These are phyloP conservation scores for Vanrija sp. DNA, from an alignment of 1,284 basidiomycete species.

Conservation along the genomic window DNA sequence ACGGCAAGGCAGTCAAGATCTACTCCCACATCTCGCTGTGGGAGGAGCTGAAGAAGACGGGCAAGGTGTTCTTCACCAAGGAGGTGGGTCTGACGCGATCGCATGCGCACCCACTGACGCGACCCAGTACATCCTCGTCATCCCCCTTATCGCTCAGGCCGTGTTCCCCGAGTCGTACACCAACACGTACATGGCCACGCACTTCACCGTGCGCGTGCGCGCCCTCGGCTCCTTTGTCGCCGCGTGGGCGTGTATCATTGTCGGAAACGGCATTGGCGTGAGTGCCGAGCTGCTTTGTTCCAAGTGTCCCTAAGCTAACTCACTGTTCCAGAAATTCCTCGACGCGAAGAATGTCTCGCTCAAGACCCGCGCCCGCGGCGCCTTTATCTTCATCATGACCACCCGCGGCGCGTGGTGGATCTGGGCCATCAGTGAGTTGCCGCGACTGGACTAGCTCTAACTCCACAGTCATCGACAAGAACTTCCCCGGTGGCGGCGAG, in stretches of 20 bases:
- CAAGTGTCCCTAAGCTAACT: no score
- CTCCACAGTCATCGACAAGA: neutral
- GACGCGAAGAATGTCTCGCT: neutral
- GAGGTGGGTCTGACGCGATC: neutral
- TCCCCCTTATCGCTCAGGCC: slow-evolving; percentile 3
- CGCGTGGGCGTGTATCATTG: slow-evolving; percentile 1
- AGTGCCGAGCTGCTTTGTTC: no score
- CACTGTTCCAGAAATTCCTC: neutral
- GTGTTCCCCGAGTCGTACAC: slow-evolving; percentile 9
- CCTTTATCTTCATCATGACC: slow-evolving; percentile 4
- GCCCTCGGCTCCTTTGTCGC: slow-evolving; percentile 3
- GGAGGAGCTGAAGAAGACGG: neutral
- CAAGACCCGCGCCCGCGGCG: neutral
- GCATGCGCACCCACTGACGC: neutral
- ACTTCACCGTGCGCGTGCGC: slow-evolving; percentile 6
- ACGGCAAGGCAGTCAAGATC: neutral
- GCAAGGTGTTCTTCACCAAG: neutral
- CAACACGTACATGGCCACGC: slow-evolving; percentile 7
- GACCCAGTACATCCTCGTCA: slow-evolving; percentile 2
- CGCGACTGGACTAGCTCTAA: no score
- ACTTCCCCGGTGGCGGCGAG: neutral
- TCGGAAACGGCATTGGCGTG: slow-evolving; percentile 1
- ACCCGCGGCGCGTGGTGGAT: slow-evolving; percentile 9
- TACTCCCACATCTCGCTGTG: slow-evolving; percentile 1
- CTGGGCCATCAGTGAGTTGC: slow-evolving; percentile 5